Base-by-base conservation (phyloP, 2,329 filamentous ascomycete species). In the Aspergillus sp. region DNA sequence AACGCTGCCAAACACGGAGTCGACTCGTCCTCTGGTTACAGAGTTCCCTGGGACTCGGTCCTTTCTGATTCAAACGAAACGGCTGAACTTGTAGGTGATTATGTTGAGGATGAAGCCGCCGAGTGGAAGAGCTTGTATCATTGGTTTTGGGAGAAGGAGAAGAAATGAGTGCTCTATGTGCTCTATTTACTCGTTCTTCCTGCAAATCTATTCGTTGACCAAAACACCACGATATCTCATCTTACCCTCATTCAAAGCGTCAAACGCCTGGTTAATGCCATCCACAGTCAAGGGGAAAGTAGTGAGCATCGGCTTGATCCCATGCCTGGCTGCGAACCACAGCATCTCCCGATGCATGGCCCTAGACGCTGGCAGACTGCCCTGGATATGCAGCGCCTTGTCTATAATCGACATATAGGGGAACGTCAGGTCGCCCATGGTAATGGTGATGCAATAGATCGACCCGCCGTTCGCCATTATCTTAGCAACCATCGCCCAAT, bases 31-130 rank as follows among this genome's bases (percentile, higher is more conserved):
- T 46, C 44, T 14, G 41, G 44, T 1, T 11, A 42, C n/a, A 46
- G 47, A 22, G 32, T 42, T 6, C 32, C 42, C 0, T 26, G 36
- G 24, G 14, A 43, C 26, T 14, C 43, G 4, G 38, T 43, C 8
- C 13, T 26, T 26, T 24, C 33, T 30, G 53, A 52, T 8, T 45
- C 57, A 4, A 60, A 65, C 37, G 63, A 64, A 38, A 61, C 61
- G 19, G 63, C 62, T 5, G 61, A 65, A 39, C 48, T 67, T 42
- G 61, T 67, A 11, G 55, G 52, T 2, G 63, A 66, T 35, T 66
- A 66, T 43, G 59, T 66, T 16, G 61, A 66, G 30, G 63, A 66
- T 36, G 60, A 61, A 24, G 51, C 53, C 7, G 49, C 42, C 2
- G 54, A 61, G 30, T 63, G 61, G 58, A 55, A 52, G 41, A 55